Conservation (phyloP, 495 filamentous ascomycete genomes). For the Ascobolus immersus region DNA sequence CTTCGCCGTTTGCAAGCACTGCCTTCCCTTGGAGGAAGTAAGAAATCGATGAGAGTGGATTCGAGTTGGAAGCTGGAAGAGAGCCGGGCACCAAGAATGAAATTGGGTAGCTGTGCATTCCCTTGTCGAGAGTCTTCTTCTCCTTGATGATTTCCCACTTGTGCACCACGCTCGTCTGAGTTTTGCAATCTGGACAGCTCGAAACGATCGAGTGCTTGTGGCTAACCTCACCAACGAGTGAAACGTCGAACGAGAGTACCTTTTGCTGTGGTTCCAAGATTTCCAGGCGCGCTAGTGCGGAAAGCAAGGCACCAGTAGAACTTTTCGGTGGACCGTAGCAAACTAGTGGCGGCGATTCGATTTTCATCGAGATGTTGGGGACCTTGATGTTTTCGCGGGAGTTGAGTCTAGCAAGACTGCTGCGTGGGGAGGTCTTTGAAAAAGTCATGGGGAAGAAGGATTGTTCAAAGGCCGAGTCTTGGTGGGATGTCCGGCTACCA, state of each 20-base stretch:
- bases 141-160: constrained; percentile 55
- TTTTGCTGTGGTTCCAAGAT: constrained; percentile 37
- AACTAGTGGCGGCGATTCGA: constrained; percentile 75
- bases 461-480: constrained; percentile 21
- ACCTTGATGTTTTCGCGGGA: no score
- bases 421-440: constrained; percentile 16
- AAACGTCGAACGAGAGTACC: constrained; percentile 45
- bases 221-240: constrained; percentile 35
- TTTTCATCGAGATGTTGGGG: constrained; percentile 25
- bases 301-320: constrained; percentile 70
- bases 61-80: constrained; percentile 57
- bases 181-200: constrained; percentile 53
- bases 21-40: constrained; percentile 63
- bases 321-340: constrained; percentile 49
- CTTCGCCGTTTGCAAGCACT: constrained; percentile 29
- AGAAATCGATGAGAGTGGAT: constrained; percentile 41
- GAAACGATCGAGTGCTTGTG: constrained; percentile 54
- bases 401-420: constrained; percentile 30
- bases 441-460: constrained; percentile 20
- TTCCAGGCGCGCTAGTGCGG: constrained; percentile 51
- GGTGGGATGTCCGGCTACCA: no score
- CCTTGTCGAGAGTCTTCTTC: constrained; percentile 33
- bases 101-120: constrained; percentile 67
- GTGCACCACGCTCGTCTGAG: constrained; percentile 41
- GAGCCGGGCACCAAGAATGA: constrained; percentile 69